Conservation (phyloP, 2,329 filamentous ascomycete genomes). For the Pyrenophora seminiperda region DNA sequence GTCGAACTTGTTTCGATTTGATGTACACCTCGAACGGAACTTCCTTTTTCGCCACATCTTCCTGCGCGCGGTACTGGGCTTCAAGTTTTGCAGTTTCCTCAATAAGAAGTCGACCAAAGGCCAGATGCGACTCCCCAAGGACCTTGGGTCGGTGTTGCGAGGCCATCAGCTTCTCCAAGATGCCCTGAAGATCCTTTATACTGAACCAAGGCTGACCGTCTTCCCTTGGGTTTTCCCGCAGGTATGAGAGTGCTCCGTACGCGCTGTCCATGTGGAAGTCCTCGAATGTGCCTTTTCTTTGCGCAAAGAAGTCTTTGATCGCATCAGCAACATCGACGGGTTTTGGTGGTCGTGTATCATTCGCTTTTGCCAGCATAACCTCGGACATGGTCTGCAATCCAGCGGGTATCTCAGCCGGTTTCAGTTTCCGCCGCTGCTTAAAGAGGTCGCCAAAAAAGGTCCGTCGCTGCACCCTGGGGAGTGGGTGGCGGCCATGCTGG, state of each 20-base stretch:
- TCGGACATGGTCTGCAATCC: conserved; percentile 75
- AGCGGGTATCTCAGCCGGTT: conserved; percentile 67
- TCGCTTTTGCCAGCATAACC: conserved; percentile 65
- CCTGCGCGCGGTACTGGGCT: conserved; percentile 2
- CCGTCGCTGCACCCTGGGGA: conserved; percentile 51
- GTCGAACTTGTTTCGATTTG: conserved; percentile 18
- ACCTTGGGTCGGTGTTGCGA: conserved; percentile 41
- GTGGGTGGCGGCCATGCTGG: conserved; percentile 27
- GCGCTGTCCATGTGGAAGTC: conserved; percentile 60
- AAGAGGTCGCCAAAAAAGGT: conserved; percentile 69
- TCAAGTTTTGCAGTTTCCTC: conserved; percentile 21
- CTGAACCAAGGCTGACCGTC: conserved; percentile 42
- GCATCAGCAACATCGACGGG: conserved; percentile 67
- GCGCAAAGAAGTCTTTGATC: conserved; percentile 36
- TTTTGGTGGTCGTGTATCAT: conserved; percentile 68
- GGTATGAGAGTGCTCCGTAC: conserved; percentile 64
- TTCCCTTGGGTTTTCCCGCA: conserved; percentile 49
- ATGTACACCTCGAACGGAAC: conserved; percentile 6
- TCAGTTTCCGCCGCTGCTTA: conserved; percentile 63
- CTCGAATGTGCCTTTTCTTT: conserved; percentile 30
- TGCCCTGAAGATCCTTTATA: conserved; percentile 20
- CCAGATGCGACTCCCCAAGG: conserved; percentile 46
- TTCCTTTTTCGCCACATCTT: conserved; percentile 8
- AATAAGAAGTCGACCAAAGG: conserved; percentile 50
- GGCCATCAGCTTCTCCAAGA: conserved; percentile 18